phyloP scores from a whole-genome alignment of 305 asterid genomes.

The Euphrasia arctica region DNA sequence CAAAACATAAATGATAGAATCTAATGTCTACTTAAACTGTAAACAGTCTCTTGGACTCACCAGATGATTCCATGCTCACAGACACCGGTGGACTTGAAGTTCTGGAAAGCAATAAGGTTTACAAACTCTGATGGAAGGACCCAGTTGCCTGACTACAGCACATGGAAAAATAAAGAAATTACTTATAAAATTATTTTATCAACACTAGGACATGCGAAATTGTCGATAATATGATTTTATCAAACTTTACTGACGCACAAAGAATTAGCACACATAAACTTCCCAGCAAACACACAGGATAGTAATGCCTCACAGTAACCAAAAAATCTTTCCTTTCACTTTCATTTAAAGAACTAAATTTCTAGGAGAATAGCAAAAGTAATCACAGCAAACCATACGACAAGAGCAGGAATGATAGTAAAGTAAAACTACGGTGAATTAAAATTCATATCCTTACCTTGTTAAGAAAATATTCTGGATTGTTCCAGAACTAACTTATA shows the following conservation, averaged over 20 bases:
- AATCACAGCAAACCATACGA: no score
- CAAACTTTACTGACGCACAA: slow-evolving; percentile 14
- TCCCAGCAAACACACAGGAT: not conserved
- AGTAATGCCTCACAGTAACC: slow-evolving; percentile 1
- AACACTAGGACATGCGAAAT: slow-evolving; percentile 12
- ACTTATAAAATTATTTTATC: slow-evolving; percentile 11
- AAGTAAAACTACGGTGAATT: not conserved
- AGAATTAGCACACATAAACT: not conserved
- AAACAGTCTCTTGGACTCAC: slow-evolving; percentile 38
- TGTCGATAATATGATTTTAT: not conserved
- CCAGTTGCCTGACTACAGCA: slow-evolving; percentile 20
- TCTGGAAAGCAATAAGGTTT: slow-evolving; percentile 16
- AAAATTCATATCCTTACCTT: slow-evolving; percentile 5
- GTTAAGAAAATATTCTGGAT: slow-evolving; percentile 10
- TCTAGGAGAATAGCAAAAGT: no score
- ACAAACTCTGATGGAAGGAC: slow-evolving; percentile 24
- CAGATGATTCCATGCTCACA: slow-evolving; percentile 60
- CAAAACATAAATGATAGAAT: slow-evolving; percentile 7
- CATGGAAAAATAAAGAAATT: slow-evolving; percentile 18
- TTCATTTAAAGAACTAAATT: no score
- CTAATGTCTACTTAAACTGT: slow-evolving; percentile 18
- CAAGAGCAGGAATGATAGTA: no score
- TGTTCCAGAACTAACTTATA: not conserved
- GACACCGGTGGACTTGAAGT: slow-evolving; percentile 27
- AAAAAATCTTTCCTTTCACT: not conserved